Evolutionary conservation across 192 early-diverging fungal species (phyloP).

Genomic region (Fimicolochytrium jonesii): DNA sequence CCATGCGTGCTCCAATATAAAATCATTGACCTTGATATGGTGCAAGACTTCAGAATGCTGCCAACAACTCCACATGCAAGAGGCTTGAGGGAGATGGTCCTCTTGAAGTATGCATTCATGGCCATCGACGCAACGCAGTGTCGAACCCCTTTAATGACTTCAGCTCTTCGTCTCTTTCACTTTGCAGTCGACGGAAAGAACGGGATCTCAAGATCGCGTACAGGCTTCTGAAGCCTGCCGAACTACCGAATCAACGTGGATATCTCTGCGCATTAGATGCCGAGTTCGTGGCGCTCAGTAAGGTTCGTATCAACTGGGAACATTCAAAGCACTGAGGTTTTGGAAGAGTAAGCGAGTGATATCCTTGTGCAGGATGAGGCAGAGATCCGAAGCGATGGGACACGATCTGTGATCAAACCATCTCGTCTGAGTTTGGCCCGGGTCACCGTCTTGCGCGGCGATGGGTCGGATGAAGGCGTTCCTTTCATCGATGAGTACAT

Average conservation of each 20-base stretch:
- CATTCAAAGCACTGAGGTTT: not conserved
- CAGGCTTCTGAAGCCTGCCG: conserved; percentile 49
- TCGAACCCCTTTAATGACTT: too few relatives aligned
- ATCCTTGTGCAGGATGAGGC: conserved; percentile 72
- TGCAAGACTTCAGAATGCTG: conserved; percentile 46
- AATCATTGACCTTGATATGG: conserved; percentile 45
- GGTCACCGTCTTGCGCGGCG: conserved; percentile 85
- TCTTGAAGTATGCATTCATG: conserved; percentile 53
- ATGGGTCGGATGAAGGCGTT: conserved; percentile 61
- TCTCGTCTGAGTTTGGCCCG: conserved; percentile 79
- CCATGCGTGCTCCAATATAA: conserved; percentile 70
- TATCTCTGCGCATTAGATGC: conserved; percentile 85
- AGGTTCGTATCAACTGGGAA: conserved; percentile 33
- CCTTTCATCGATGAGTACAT: conserved; percentile 99
- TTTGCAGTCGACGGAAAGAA: conserved; percentile 30
- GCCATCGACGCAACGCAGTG: too few relatives aligned
- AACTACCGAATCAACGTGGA: conserved; percentile 57
- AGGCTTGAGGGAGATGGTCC: conserved; percentile 51
- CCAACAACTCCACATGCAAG: conserved; percentile 42
- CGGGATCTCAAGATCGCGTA: conserved; percentile 40
- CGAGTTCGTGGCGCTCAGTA: conserved; percentile 85
- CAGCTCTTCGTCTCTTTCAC: too few relatives aligned
- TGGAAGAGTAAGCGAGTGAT: too few relatives aligned
- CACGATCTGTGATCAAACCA: conserved; percentile 75
- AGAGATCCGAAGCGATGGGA: conserved; percentile 91